Evolutionary conservation across 2,329 filamentous ascomycete genomes (phyloP).

Genomic region (Colletotrichum chlorophyti): DNA sequence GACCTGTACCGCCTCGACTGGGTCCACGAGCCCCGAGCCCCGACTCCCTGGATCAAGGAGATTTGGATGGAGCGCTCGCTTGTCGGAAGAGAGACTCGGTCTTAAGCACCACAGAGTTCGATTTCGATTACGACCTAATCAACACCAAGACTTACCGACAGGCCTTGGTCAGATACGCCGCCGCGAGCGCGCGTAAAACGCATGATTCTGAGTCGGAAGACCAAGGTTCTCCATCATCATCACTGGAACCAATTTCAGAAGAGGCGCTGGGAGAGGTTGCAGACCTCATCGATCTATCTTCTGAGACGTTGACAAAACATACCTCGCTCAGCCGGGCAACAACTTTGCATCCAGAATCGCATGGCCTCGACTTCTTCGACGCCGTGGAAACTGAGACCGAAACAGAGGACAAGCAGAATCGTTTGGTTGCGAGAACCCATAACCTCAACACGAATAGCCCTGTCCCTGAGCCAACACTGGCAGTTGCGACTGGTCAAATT

Average conservation of each 20-base stretch:
- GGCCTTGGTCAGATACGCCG: slow-evolving; percentile 6
- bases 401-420: not conserved
- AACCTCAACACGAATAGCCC: no score
- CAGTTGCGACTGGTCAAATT: no score
- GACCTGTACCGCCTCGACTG: not conserved
- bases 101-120: slow-evolving; percentile 24
- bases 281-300: not conserved
- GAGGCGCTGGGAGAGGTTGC: not conserved
- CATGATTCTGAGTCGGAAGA: not conserved
- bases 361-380: not conserved
- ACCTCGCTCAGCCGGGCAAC: not conserved
- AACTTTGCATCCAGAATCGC: not conserved
- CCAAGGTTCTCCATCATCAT: not conserved
- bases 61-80: not conserved
- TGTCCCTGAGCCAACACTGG: no score
- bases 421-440: no score
- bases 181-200: not conserved
- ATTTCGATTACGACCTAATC: slow-evolving; percentile 24
- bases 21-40: not conserved
- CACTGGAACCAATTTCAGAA: not conserved
- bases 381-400: not conserved
- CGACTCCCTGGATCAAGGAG: not conserved
- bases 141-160: slow-evolving; percentile 19
- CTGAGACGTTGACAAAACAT: not conserved
- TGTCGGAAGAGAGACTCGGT: slow-evolving; percentile 23